Conservation (phyloP, 2,329 filamentous ascomycete genomes). For the Aureobasidium sp. region DNA sequence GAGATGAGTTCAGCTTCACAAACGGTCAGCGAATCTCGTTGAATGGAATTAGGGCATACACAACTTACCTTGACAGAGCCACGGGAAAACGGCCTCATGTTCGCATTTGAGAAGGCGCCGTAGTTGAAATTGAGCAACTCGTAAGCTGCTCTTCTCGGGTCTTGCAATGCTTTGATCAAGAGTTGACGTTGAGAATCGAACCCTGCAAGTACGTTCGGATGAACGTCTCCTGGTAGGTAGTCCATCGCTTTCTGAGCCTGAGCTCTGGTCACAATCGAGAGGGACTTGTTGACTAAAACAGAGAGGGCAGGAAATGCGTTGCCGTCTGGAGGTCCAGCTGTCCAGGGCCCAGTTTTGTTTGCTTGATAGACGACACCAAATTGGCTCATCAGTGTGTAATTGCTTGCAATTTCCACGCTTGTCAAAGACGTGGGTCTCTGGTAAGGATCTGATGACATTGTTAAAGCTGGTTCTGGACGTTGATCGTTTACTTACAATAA, state of each 20-base stretch:
- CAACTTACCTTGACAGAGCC: constrained; percentile 30
- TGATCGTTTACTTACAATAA: constrained; percentile 9
- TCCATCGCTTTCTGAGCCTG: constrained; percentile 20
- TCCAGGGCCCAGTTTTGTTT: constrained; percentile 26
- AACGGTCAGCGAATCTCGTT: neutral
- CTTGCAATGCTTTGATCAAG: constrained; percentile 21
- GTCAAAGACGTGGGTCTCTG: constrained; percentile 4
- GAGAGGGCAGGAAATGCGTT: constrained; percentile 27
- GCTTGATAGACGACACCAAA: constrained; percentile 21
- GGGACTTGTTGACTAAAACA: constrained; percentile 19
- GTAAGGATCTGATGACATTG: neutral
- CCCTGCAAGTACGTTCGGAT: constrained; percentile 22
- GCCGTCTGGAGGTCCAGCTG: constrained; percentile 21
- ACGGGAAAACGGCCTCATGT: constrained; percentile 40
- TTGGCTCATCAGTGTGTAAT: constrained; percentile 1
- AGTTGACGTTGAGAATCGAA: constrained; percentile 23
- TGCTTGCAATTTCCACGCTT: constrained; percentile 4
- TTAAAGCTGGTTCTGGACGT: neutral
- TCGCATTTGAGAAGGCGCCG: constrained; percentile 26
- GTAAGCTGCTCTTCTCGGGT: constrained; percentile 22
- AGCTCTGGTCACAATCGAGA: constrained; percentile 18
- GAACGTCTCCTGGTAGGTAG: constrained; percentile 19
- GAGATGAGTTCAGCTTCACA: constrained; percentile 30
- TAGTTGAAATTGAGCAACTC: constrained; percentile 29
- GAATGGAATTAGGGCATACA: neutral